phyloP scores from a whole-genome alignment of 768 basidiomycete genomes.

The Fomitopsis serialis region DNA sequence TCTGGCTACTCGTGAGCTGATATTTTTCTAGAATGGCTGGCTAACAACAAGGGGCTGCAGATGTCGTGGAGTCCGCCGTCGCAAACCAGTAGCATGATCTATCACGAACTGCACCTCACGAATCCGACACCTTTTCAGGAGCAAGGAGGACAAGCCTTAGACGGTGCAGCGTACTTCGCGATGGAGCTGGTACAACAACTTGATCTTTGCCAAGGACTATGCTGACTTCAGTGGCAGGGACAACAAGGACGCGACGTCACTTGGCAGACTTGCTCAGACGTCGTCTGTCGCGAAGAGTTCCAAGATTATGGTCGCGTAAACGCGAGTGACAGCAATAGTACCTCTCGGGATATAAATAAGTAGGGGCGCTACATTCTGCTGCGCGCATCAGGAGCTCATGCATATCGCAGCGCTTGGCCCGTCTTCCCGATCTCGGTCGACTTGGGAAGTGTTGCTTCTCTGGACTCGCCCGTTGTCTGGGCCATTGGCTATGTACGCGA shows the following conservation, averaged over 20 bases:
- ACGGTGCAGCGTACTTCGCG: slow-evolving; percentile 10
- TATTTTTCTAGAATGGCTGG: slow-evolving; percentile 7
- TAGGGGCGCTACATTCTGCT: neutral
- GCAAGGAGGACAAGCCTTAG: slow-evolving; percentile 5
- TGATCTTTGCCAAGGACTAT: neutral
- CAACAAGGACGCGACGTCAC: neutral
- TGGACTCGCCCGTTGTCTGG: slow-evolving; percentile 19
- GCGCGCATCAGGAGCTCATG: neutral
- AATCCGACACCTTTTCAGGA: neutral
- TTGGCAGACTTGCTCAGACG: slow-evolving; percentile 10
- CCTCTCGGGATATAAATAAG: slow-evolving; percentile 11
- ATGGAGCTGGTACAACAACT: slow-evolving; percentile 7
- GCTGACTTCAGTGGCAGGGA: neutral
- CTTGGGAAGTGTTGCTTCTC: slow-evolving; percentile 18
- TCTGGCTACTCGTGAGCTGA: neutral
- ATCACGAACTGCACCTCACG: slow-evolving; percentile 10
- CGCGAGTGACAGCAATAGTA: neutral
- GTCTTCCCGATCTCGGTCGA: slow-evolving; percentile 22
- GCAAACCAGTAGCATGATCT: slow-evolving; percentile 2
- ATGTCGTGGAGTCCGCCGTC: slow-evolving; percentile 6
- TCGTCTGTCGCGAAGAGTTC: slow-evolving; percentile 14
- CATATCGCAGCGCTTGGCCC: neutral
- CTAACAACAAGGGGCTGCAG: no score
- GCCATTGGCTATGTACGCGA: slow-evolving; percentile 22
- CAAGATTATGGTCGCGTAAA: slow-evolving; percentile 9